Conservation (phyloP, 1,284 basidiomycete genomes). For the Farysia itapuensis region DNA sequence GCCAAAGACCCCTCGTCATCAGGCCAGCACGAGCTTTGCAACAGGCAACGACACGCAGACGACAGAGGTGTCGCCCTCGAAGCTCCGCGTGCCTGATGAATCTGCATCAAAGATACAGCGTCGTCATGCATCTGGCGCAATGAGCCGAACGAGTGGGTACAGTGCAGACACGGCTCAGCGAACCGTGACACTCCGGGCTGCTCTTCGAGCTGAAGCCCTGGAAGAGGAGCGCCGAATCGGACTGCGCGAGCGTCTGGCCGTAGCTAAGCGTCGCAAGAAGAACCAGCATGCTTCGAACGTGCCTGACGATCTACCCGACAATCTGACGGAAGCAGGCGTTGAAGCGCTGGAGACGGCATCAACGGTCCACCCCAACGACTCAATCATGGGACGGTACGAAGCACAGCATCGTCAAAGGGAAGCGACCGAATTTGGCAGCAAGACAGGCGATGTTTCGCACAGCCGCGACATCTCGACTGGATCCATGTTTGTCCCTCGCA, state of each 20-base stretch:
- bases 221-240: conserved; percentile 44
- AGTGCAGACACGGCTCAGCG: conserved; percentile 20
- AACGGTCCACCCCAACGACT: conserved; percentile 3
- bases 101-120: conserved; percentile 12
- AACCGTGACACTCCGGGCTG: conserved; percentile 41
- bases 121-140: conserved; percentile 21
- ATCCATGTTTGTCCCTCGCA: too few relatives aligned
- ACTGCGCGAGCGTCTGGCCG: conserved; percentile 27
- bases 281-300: conserved; percentile 8
- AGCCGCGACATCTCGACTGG: not conserved
- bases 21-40: not conserved
- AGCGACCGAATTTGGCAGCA: conserved; percentile 21
- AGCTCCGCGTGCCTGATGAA: conserved; percentile 2
- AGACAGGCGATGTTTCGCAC: not conserved
- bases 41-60: conserved; percentile 6
- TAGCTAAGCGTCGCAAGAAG: conserved; percentile 14
- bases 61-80: conserved; percentile 1
- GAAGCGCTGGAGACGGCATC: not conserved
- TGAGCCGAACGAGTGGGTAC: conserved; percentile 33
- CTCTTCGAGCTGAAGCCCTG: conserved; percentile 46
- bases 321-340: conserved; percentile 2
- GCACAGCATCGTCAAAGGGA: conserved; percentile 13
- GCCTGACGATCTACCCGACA: conserved; percentile 12
- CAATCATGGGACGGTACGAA: conserved; percentile 39
- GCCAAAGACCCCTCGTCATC: conserved; percentile 1